phyloP scores from a whole-genome alignment of 441 rosid species.

The Arabidopsis lyrata region DNA sequence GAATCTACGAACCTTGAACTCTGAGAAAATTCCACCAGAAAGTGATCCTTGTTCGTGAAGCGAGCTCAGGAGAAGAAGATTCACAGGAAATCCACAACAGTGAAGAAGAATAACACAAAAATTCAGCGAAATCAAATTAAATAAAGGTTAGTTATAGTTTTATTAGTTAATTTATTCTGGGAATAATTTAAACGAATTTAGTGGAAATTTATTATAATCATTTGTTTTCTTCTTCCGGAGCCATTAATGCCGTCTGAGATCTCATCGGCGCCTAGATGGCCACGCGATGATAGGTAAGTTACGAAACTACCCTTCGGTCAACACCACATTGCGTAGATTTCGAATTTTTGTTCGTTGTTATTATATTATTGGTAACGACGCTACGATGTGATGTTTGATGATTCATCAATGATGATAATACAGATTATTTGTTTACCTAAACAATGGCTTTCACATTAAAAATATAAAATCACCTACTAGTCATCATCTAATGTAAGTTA shows the following conservation, averaged over 20 bases:
- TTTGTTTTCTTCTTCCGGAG: constrained; percentile 12
- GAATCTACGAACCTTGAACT: constrained; percentile 21
- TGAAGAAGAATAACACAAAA: neutral
- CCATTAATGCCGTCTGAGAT: constrained; percentile 17
- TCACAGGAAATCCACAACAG: constrained; percentile 7
- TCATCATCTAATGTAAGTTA: neutral
- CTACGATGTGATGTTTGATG: no score
- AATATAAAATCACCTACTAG: no score
- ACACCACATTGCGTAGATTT: neutral
- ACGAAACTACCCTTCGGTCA: constrained; percentile 10
- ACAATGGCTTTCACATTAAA: no score
- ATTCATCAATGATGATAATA: no score
- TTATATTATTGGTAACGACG: no score
- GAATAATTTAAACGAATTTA: neutral
- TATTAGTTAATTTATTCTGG: neutral
- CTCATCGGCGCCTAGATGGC: constrained; percentile 10
- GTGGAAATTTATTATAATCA: neutral
- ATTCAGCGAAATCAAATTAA: neutral
- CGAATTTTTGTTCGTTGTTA: neutral
- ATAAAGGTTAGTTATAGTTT: constrained; percentile 15
- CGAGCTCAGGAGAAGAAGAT: constrained; percentile 27
- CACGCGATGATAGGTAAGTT: neutral
- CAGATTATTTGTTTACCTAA: no score
- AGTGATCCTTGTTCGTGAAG: constrained; percentile 9
- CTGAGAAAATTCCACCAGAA: neutral